phyloP scores from a whole-genome alignment of 116 monocot species.

The Posidonia oceanica region DNA sequence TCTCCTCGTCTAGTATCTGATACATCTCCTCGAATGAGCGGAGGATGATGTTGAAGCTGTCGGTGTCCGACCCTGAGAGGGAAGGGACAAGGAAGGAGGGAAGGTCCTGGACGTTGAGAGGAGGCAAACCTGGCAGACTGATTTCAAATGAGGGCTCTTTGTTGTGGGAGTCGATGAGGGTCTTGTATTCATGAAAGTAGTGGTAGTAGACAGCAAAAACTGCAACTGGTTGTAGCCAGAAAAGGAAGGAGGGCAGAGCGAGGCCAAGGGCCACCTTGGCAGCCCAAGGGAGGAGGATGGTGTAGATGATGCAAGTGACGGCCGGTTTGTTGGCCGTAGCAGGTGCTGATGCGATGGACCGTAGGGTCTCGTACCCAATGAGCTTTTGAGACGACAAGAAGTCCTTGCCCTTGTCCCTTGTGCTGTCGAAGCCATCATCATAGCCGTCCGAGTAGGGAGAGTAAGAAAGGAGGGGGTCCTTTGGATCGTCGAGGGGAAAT shows the following conservation, averaged over 20 bases:
- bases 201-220: slow-evolving; percentile 45
- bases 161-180: slow-evolving; percentile 10
- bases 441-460: slow-evolving; percentile 29
- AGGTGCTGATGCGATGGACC: slow-evolving; percentile 4
- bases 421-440: slow-evolving; percentile 23
- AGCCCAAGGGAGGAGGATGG: slow-evolving; percentile 31
- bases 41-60: slow-evolving; percentile 7
- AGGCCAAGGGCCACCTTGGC: slow-evolving; percentile 19
- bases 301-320: slow-evolving; percentile 29
- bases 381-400: background rate
- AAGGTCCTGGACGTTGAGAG: slow-evolving; percentile 26
- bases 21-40: slow-evolving; percentile 13
- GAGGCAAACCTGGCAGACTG: slow-evolving; percentile 23
- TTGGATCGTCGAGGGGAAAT: background rate
- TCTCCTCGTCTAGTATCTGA: slow-evolving; percentile 3
- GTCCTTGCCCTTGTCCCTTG: background rate
- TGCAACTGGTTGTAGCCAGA: slow-evolving; percentile 61
- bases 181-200: slow-evolving; percentile 42
- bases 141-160: slow-evolving; percentile 9
- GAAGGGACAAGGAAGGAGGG: slow-evolving; percentile 29
- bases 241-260: slow-evolving; percentile 16
- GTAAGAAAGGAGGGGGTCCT: slow-evolving; percentile 17
- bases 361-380: slow-evolving; percentile 10
- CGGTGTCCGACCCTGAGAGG: background rate
- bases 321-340: slow-evolving; percentile 9